Evolutionary conservation across 2,329 filamentous ascomycete species (phyloP).

Genomic region (Sporothrix humicola): DNA sequence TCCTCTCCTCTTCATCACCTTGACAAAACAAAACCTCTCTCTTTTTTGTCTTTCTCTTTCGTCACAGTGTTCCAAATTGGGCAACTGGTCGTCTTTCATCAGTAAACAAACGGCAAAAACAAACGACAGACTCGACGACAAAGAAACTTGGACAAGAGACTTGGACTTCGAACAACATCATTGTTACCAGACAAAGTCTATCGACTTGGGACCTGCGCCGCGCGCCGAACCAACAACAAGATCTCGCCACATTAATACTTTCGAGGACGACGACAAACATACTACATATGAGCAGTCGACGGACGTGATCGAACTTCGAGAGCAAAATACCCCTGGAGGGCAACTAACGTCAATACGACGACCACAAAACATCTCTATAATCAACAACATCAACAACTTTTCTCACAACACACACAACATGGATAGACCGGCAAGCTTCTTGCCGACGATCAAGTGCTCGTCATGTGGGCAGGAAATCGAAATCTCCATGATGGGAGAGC

Average conservation of each 20-base stretch:
- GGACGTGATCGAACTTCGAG: not conserved
- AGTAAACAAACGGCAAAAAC: not conserved
- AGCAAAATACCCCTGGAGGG: slow-evolving; percentile 18
- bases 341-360: not conserved
- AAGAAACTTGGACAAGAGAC: not conserved
- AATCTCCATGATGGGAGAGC: slow-evolving; percentile 85
- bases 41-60: slow-evolving; percentile 20
- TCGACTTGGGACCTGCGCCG: slow-evolving; percentile 10
- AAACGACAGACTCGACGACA: not conserved
- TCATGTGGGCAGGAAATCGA: slow-evolving; percentile 78
- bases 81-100: slow-evolving; percentile 29
- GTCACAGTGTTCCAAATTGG: slow-evolving; percentile 20
- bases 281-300: not conserved
- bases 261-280: not conserved
- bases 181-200: slow-evolving; percentile 17
- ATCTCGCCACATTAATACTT: not conserved
- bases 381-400: not conserved
- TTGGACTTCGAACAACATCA: slow-evolving; percentile 9
- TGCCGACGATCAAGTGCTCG: slow-evolving; percentile 88
- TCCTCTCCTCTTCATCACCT: slow-evolving; percentile 4
- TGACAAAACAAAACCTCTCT: not conserved
- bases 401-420: slow-evolving; percentile 19
- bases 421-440: slow-evolving; percentile 64
- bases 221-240: not conserved
- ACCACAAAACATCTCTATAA: not conserved